Conservation (phyloP, 345 rosid species). For the Eucalyptus sp. region DNA sequence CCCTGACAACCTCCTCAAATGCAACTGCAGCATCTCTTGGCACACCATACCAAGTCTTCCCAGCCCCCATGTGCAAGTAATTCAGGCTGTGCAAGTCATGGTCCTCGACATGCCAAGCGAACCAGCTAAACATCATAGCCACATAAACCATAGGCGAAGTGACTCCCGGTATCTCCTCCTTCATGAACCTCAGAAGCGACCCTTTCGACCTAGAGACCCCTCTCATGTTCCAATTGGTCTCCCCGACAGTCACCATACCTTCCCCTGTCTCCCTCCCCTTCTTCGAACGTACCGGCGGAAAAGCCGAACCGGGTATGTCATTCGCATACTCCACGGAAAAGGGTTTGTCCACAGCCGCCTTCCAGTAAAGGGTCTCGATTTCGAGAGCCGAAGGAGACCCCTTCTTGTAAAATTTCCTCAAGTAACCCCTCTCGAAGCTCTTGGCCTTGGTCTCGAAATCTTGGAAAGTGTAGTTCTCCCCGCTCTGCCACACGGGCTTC, state of each 20-base stretch:
- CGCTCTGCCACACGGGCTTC: slow-evolving; percentile 98
- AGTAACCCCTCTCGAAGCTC: slow-evolving; percentile 52
- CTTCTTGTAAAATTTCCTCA: slow-evolving; percentile 53
- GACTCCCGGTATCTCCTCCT: slow-evolving; percentile 97
- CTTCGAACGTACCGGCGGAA: slow-evolving; percentile 32
- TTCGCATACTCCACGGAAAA: slow-evolving; percentile 92
- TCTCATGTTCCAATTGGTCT: slow-evolving; percentile 96
- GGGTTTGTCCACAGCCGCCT: slow-evolving; percentile 87
- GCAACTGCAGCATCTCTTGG: slow-evolving; percentile 90
- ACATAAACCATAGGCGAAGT: slow-evolving; percentile 96
- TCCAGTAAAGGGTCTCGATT: slow-evolving; percentile 93
- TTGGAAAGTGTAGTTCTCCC: slow-evolving; percentile 68
- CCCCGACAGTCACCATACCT: slow-evolving; percentile 63
- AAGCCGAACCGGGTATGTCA: slow-evolving; percentile 98
- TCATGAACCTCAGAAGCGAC: slow-evolving; percentile 89
- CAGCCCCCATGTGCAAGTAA: slow-evolving; percentile 94
- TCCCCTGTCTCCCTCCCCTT: slow-evolving; percentile 31
- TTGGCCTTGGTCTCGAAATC: slow-evolving; percentile 89
- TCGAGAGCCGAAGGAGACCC: slow-evolving; percentile 50
- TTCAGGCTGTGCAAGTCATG: slow-evolving; percentile 97
- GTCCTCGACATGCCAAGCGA: slow-evolving; percentile 99
- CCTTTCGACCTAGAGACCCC: slow-evolving; percentile 86
- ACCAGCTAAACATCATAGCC: slow-evolving; percentile 99
- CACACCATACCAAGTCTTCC: slow-evolving; percentile 98
- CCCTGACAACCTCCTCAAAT: slow-evolving; percentile 91